A percentile compares a stretch with the other conserved stretches of the same genome.
phyloP scores from a whole-genome alignment of 768 basidiomycete species.

The Atractiella rhizophila region DNA sequence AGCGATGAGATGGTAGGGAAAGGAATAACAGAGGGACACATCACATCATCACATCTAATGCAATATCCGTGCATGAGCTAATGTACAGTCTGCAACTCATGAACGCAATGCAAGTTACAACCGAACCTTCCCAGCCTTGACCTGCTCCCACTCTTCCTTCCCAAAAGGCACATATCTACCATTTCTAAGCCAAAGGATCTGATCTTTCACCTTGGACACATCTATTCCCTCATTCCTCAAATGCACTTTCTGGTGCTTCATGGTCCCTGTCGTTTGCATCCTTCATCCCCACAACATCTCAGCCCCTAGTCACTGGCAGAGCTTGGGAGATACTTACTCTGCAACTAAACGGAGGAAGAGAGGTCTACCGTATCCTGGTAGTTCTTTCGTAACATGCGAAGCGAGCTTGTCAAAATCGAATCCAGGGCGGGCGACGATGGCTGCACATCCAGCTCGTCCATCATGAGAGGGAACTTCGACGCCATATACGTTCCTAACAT shows the following conservation, averaged over 20 bases:
- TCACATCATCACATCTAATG: no score
- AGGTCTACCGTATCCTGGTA: conserved; percentile 11
- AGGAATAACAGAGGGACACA: no score
- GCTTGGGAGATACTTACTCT: conserved; percentile 1
- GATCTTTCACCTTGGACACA: neutral
- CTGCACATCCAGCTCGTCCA: conserved; percentile 12
- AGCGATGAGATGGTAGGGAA: no score
- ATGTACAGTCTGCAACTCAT: no score
- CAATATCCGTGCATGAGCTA: no score
- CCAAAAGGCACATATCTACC: conserved; percentile 3
- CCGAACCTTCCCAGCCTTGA: conserved; percentile 1
- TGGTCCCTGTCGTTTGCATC: conserved; percentile 1
- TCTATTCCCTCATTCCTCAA: conserved; percentile 12
- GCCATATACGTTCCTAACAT: neutral
- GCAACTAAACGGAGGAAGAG: conserved; percentile 8
- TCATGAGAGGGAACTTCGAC: conserved; percentile 8
- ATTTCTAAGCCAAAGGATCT: conserved; percentile 7
- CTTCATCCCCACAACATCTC: neutral
- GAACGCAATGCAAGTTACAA: conserved; percentile 3
- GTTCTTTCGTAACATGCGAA: conserved; percentile 2
- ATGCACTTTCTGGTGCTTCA: conserved; percentile 7
- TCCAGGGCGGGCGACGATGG: neutral
- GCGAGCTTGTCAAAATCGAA: conserved; percentile 5
- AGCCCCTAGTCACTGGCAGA: neutral
- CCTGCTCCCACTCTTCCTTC: conserved; percentile 1